phyloP scores from a whole-genome alignment of 805 yeast species.

The Kuraishia ogatae region DNA sequence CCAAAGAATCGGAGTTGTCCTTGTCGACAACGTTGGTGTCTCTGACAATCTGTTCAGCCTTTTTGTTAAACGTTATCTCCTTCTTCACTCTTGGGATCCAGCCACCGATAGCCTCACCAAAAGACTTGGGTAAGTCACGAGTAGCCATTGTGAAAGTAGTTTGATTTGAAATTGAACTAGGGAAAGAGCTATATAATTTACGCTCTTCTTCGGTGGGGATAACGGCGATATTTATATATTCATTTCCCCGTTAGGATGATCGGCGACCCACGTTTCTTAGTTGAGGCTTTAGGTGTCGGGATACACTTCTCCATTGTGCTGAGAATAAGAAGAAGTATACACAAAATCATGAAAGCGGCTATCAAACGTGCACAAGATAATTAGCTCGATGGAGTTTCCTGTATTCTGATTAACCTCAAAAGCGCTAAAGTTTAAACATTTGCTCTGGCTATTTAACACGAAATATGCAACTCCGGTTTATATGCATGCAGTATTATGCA shows the following conservation, averaged over 20 bases:
- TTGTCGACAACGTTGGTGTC: not conserved
- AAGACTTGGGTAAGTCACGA: slow-evolving; percentile 43
- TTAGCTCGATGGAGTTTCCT: not conserved
- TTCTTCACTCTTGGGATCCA: slow-evolving; percentile 31
- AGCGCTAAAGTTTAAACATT: not conserved
- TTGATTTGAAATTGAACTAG: not conserved
- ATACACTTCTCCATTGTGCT: not conserved
- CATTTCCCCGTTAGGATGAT: not conserved
- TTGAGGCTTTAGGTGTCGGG: not conserved
- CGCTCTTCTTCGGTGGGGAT: not conserved
- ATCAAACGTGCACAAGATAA: not conserved
- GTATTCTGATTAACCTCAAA: not conserved
- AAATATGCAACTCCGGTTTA: not conserved
- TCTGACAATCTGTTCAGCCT: not conserved
- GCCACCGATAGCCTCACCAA: slow-evolving; percentile 26
- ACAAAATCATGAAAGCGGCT: not conserved
- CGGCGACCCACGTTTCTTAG: not conserved
- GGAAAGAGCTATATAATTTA: no score
- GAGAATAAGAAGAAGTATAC: not conserved
- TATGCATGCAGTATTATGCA: not conserved
- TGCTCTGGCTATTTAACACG: not conserved
- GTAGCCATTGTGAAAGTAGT: slow-evolving; percentile 13
- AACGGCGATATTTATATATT: not conserved
- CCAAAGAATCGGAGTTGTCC: not conserved
- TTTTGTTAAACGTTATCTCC: slow-evolving; percentile 28